Percentiles rank a stretch among this genome's conserved stretches.
Conservation (phyloP, 805 yeast genomes). For the Phaffomyces antillensis region DNA sequence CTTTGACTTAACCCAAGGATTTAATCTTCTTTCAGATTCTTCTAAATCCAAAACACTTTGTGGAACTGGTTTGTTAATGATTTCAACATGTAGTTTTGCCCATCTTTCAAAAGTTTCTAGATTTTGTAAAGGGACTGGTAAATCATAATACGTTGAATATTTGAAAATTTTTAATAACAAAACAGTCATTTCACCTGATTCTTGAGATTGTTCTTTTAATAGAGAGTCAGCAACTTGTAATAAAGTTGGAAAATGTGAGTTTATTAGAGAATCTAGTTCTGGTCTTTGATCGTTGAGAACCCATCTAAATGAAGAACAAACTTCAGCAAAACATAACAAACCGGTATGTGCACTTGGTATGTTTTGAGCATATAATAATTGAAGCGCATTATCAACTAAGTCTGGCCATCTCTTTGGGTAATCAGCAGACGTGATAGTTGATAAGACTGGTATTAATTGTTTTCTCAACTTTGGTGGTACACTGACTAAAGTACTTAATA, state of each 20-base stretch:
- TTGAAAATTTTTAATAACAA: conserved; percentile 71
- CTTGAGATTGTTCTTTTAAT: conserved; percentile 33
- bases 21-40: conserved; percentile 40
- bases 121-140: conserved; percentile 60
- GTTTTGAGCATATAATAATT: conserved; percentile 39
- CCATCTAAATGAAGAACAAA: conserved; percentile 70
- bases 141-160: conserved; percentile 62
- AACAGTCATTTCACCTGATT: conserved; percentile 67
- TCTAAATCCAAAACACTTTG: conserved; percentile 41
- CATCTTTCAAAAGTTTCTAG: conserved; percentile 50
- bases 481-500: conserved; percentile 56
- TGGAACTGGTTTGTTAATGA: conserved; percentile 58
- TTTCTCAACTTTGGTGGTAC: conserved; percentile 33
- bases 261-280: conserved; percentile 47
- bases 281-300: conserved; percentile 46
- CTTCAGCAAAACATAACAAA: conserved; percentile 59
- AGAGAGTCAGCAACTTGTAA: conserved; percentile 56
- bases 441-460: conserved; percentile 46
- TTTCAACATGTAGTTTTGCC: conserved; percentile 69
- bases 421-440: conserved; percentile 43
- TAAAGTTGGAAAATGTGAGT: conserved; percentile 56
- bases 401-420: conserved; percentile 50
- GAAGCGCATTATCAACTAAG: conserved; percentile 38
- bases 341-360: conserved; percentile 52
- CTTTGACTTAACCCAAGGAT: conserved; percentile 67